A percentile compares a stretch with the other conserved stretches of the same genome.
These are phyloP conservation scores for Russula ochroleuca DNA, from an alignment of 768 basidiomycete genomes.

Conservation along the genomic window DNA sequence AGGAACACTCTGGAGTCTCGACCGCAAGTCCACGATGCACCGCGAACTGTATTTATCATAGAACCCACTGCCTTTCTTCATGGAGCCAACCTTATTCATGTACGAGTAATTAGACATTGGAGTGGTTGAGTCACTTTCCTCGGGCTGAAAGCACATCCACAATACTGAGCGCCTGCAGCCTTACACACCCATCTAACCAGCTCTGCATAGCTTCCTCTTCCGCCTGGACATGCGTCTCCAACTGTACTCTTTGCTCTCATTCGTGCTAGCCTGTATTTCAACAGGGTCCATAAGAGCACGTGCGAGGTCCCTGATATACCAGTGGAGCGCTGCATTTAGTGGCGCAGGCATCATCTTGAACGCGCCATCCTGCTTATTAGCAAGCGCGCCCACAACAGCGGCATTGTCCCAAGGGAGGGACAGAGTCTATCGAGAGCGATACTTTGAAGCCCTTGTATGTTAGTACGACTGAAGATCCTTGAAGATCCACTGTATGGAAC, in stretches of 20 bases:
- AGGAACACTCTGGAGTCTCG: too few species aligned
- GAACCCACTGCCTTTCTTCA: not conserved
- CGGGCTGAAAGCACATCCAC: slow-evolving; percentile 16
- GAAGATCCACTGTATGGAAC: too few species aligned
- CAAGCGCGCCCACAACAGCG: not conserved
- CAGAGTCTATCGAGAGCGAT: too few species aligned
- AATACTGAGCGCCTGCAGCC: slow-evolving; percentile 19
- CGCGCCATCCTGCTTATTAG: not conserved
- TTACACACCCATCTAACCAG: slow-evolving; percentile 18
- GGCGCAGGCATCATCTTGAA: slow-evolving; percentile 13
- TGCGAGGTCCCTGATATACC: slow-evolving; percentile 19
- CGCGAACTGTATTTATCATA: too few species aligned
- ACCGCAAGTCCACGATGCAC: too few species aligned
- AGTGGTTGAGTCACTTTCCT: not conserved
- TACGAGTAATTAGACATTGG: not conserved
- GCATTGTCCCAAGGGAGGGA: not conserved
- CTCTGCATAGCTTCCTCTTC: slow-evolving; percentile 14
- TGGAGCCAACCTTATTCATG: not conserved
- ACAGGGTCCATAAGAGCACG: slow-evolving; percentile 9
- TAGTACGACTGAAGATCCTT: too few species aligned
- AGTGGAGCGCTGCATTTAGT: slow-evolving; percentile 8
- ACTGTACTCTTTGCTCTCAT: not conserved
- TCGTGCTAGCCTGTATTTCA: not conserved
- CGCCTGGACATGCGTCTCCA: slow-evolving; percentile 6
- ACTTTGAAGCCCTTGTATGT: too few species aligned